Percentiles rank a stretch among this genome's conserved stretches.
phyloP scores from a whole-genome alignment of 169 alveolate species.

The Eimeria praecox region DNA sequence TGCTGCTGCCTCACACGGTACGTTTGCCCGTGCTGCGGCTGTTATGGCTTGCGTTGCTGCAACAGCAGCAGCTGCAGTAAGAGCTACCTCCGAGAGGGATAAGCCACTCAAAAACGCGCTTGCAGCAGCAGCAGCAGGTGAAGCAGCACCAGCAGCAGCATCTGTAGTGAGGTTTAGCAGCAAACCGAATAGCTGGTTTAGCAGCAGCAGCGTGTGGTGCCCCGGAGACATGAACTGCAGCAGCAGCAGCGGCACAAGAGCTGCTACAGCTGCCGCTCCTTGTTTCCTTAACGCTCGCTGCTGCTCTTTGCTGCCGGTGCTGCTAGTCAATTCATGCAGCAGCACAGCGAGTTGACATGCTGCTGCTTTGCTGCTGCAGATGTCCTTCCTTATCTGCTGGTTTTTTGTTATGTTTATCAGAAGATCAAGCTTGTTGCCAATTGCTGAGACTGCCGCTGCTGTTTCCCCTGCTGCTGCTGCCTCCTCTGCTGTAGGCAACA shows the following conservation, averaged over 20 bases:
- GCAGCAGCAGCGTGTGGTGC: constrained; percentile 38
- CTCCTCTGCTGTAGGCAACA: constrained; percentile 52
- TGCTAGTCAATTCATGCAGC: constrained; percentile 24
- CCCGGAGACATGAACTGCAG: not conserved
- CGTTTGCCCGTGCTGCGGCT: not conserved
- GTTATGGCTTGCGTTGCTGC: constrained; percentile 7
- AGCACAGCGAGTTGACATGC: not conserved
- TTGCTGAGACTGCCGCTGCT: constrained; percentile 36
- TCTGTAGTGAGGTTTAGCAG: constrained; percentile 27
- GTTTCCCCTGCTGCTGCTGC: constrained; percentile 26
- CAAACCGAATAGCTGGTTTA: constrained; percentile 12
- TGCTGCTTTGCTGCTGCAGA: constrained; percentile 56
- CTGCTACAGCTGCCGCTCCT: constrained; percentile 16
- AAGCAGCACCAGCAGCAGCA: constrained; percentile 2
- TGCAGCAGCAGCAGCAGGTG: constrained; percentile 36
- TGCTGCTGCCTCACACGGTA: not conserved
- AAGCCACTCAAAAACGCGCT: not conserved
- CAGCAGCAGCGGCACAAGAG: not conserved
- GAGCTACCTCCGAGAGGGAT: constrained; percentile 12
- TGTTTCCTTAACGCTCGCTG: not conserved
- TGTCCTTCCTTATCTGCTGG: not conserved
- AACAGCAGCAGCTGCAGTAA: constrained; percentile 7
- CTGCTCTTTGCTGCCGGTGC: not conserved
- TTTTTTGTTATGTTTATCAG: not conserved
- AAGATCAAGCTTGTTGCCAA: constrained; percentile 8